Conservation (phyloP, 2,329 filamentous ascomycete species). For the Byssochlamys sp. region DNA sequence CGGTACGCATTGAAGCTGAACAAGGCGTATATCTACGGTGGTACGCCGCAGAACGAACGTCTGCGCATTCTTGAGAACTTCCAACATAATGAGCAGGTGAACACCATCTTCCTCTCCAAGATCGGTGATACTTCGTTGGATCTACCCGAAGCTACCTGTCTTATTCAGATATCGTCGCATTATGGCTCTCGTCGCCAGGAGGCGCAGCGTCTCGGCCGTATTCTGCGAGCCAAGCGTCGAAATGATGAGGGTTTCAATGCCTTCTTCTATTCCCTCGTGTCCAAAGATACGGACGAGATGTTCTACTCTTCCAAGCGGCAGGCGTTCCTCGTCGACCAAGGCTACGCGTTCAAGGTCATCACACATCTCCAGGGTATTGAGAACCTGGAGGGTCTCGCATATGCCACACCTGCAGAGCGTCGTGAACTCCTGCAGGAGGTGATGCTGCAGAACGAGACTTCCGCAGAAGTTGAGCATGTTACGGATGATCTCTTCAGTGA, state of each 20-base stretch:
- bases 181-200: slow-evolving; percentile 95
- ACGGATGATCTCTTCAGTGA: slow-evolving; percentile 58
- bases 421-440: slow-evolving; percentile 82
- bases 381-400: slow-evolving; percentile 68
- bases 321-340: slow-evolving; percentile 93
- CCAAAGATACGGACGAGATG: slow-evolving; percentile 97
- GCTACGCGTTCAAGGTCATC: slow-evolving; percentile 98
- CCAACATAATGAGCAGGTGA: slow-evolving; percentile 79
- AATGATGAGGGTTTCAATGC: slow-evolving; percentile 98
- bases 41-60: slow-evolving; percentile 75
- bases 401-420: slow-evolving; percentile 66
- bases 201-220: slow-evolving; percentile 83
- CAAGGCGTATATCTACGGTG: slow-evolving; percentile 86
- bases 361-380: slow-evolving; percentile 89
- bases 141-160: slow-evolving; percentile 85
- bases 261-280: slow-evolving; percentile 96
- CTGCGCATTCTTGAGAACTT: slow-evolving; percentile 86
- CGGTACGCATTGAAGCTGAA: slow-evolving; percentile 73
- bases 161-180: slow-evolving; percentile 95
- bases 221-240: slow-evolving; percentile 84
- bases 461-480: slow-evolving; percentile 60
- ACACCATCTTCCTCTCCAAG: slow-evolving; percentile 91
- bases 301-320: slow-evolving; percentile 93
- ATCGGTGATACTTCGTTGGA: slow-evolving; percentile 98
- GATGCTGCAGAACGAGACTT: slow-evolving; percentile 73